Percentiles rank a stretch among this genome's conserved stretches.
phyloP scores from a whole-genome alignment of 1,284 basidiomycete species.

The Chondrostereum purpureum region DNA sequence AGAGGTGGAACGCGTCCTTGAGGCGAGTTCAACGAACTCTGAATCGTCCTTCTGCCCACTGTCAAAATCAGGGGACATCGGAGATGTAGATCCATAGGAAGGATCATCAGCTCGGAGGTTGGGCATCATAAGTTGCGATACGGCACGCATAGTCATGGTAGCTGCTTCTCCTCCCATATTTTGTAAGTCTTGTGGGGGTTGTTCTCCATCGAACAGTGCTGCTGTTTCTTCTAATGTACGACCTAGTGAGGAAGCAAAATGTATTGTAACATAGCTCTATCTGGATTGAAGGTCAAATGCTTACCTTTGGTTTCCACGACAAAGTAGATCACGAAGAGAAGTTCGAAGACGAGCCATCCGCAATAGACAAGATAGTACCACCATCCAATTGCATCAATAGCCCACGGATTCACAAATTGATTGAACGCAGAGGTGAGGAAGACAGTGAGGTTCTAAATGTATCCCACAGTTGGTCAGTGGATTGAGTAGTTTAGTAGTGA shows the following conservation, averaged over 20 bases:
- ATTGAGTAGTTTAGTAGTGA: background rate
- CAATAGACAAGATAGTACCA: constrained; percentile 54
- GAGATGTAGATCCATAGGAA: background rate
- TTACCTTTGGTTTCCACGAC: constrained; percentile 58
- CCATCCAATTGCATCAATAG: constrained; percentile 60
- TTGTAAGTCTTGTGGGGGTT: constrained; percentile 34
- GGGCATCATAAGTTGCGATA: constrained; percentile 8
- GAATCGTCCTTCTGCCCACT: background rate
- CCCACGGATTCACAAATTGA: constrained; percentile 62
- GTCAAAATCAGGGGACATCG: no score
- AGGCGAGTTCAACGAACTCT: background rate
- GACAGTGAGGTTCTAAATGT: constrained; percentile 45
- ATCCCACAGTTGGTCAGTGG: constrained; percentile 6
- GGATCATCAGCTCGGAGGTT: constrained; percentile 2
- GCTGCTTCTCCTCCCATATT: constrained; percentile 46
- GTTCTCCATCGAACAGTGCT: constrained; percentile 54
- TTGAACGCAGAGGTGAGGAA: constrained; percentile 59
- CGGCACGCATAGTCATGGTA: constrained; percentile 27
- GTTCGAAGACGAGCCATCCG: constrained; percentile 53
- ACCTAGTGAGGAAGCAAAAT: constrained; percentile 29
- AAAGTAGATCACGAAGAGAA: constrained; percentile 48
- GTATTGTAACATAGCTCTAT: background rate
- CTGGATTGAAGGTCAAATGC: constrained; percentile 4
- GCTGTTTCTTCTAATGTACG: constrained; percentile 65
- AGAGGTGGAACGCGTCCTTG: background rate